Evolutionary conservation across 441 rosid genomes (phyloP), one percentile per base, ranked within the genome.

Genomic region (Euphorbia schlechtendalii): DNA sequence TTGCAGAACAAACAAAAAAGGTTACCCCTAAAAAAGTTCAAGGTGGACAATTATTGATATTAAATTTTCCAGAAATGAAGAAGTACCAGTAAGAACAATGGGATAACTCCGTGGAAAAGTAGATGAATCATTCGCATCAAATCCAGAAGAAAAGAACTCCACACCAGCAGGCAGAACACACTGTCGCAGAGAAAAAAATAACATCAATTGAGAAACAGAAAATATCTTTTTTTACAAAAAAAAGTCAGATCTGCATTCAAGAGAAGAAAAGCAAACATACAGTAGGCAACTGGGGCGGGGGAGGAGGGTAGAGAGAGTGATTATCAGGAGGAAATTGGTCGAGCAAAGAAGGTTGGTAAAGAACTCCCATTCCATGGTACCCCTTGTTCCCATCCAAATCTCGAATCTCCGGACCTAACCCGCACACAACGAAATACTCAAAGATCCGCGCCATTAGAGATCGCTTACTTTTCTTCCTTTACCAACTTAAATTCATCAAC

Each of bases 91-190:
- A 64, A 94, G 79, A 59, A 94, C 98, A 43, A 91, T 91, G 14
- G 99, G 99, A 78, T 90, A 94, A 80, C 94, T 91, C 73, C 96
- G 80, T 0, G 96, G 99, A 74, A 76, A 81, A 34, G 86, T 81
- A 22, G 80, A 78, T 66, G 90, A 71, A 65, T 87, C 85, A 59
- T 62, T 78, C 8, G 83, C 70, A 72, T 82, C 87, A 64, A 80
- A 87, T 8, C 99, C 98, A 45, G 96, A 81, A 20, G 88, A 56
- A 67, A 78, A 82, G 49, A 94, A 75, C 80, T 69, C 83, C 58
- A 94, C 94, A 3, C 99, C 99, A 66, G 98, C 99, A 17, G 96
- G 99, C 67, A 93, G 81, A 59, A 90, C 96, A 70, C 97, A 90
- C 98, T 93, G 85, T 54, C 45, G 55, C 21, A 17, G 21, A 48